These are phyloP conservation scores for Capsella rubella DNA, from an alignment of 441 rosid species.

Conservation along the genomic window DNA sequence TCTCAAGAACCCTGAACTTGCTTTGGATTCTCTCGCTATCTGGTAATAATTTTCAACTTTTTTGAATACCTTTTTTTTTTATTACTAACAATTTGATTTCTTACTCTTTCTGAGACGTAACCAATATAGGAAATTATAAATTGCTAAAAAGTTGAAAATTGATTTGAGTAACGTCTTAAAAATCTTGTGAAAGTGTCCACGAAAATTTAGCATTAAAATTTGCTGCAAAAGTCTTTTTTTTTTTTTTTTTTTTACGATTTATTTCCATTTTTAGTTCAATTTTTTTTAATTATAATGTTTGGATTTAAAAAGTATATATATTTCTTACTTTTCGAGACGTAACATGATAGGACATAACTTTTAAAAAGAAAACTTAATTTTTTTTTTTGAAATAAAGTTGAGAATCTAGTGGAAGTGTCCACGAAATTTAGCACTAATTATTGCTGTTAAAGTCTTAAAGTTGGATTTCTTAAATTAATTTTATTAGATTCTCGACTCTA, in stretches of 20 bases:
- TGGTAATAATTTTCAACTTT: constrained; percentile 36
- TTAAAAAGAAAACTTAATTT: neutral
- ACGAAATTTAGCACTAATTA: neutral
- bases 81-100: neutral
- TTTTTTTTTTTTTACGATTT: neutral
- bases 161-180: neutral
- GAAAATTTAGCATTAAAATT: neutral
- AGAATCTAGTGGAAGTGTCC: neutral
- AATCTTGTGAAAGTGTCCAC: neutral
- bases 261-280: neutral
- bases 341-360: neutral
- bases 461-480: too few relatives aligned
- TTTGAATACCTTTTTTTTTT: neutral
- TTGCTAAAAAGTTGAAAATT: neutral
- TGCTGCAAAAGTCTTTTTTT: neutral
- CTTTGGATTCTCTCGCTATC: constrained; percentile 53
- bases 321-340: neutral
- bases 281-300: too few relatives aligned
- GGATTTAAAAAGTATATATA: too few relatives aligned
- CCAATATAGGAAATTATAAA: neutral
- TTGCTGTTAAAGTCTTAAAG: too few relatives aligned
- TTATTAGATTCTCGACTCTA: too few relatives aligned
- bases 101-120: neutral
- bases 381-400: neutral
- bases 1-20: constrained; percentile 50